Conservation (phyloP, 768 basidiomycete species). For the Tephrocybe sp. region DNA sequence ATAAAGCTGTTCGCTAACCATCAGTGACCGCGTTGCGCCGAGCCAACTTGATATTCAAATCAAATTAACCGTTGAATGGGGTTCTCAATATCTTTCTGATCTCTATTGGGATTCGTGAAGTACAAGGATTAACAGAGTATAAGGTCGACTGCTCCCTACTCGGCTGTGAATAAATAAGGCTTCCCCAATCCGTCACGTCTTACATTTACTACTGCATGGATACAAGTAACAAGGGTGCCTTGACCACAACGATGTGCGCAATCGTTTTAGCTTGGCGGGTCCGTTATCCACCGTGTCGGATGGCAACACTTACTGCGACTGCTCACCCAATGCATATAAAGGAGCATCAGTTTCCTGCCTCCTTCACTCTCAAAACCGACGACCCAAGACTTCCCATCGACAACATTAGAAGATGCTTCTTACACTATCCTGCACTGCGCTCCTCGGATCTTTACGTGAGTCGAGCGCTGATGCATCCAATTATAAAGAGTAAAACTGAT, state of each 20-base stretch:
- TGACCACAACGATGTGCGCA: neutral
- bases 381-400: neutral
- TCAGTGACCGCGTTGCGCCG: no score
- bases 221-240: neutral
- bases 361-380: neutral
- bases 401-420: constrained; percentile 3
- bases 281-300: constrained; percentile 4
- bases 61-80: no score
- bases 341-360: neutral
- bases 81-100: no score
- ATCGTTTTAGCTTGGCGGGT: neutral
- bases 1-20: no score
- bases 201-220: no score
- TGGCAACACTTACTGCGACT: neutral
- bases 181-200: no score
- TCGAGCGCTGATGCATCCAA: neutral
- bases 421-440: neutral
- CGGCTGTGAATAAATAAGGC: no score
- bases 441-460: constrained; percentile 9
- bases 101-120: no score
- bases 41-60: no score
- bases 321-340: constrained; percentile 7
- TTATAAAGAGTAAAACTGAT: neutral
- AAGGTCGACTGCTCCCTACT: no score
- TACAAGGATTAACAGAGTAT: no score